Conservation (phyloP, 495 filamentous ascomycete genomes). For the Xylaria castorea region DNA sequence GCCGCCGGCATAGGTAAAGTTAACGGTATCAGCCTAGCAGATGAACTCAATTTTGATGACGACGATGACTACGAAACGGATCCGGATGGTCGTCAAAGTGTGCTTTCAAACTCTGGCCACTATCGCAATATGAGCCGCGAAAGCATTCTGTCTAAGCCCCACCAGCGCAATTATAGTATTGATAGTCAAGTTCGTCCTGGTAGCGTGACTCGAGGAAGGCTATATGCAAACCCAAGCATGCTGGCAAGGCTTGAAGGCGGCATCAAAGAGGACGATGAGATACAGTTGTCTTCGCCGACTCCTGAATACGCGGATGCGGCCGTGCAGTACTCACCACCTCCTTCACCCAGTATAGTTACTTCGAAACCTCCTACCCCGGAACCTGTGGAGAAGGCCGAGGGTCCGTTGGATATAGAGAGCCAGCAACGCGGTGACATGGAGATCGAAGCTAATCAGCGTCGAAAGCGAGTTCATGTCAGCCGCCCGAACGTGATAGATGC, state of each 20-base stretch:
- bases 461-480: slow-evolving; percentile 64
- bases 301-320: slow-evolving; percentile 71
- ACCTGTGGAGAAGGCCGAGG: slow-evolving; percentile 44
- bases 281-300: slow-evolving; percentile 32
- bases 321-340: slow-evolving; percentile 81
- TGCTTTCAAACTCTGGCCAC: slow-evolving; percentile 50
- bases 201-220: slow-evolving; percentile 55
- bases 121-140: slow-evolving; percentile 52
- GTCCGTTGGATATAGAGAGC: slow-evolving; percentile 46
- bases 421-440: slow-evolving; percentile 58
- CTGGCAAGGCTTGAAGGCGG: slow-evolving; percentile 58
- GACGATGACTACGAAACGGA: slow-evolving; percentile 70
- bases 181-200: slow-evolving; percentile 58
- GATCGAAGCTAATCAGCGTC: slow-evolving; percentile 73
- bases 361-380: slow-evolving; percentile 51
- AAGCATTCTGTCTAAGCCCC: slow-evolving; percentile 51
- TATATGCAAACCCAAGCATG: slow-evolving; percentile 55
- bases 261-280: slow-evolving; percentile 58
- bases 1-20: slow-evolving; percentile 59
- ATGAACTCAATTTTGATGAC: slow-evolving; percentile 86
- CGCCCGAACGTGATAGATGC: slow-evolving; percentile 51
- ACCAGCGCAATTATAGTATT: slow-evolving; percentile 56
- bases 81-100: slow-evolving; percentile 61
- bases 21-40: slow-evolving; percentile 79
- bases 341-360: slow-evolving; percentile 66